phyloP scores from a whole-genome alignment of 108 stramenopile genomes.

The Craspedostauros australis region DNA sequence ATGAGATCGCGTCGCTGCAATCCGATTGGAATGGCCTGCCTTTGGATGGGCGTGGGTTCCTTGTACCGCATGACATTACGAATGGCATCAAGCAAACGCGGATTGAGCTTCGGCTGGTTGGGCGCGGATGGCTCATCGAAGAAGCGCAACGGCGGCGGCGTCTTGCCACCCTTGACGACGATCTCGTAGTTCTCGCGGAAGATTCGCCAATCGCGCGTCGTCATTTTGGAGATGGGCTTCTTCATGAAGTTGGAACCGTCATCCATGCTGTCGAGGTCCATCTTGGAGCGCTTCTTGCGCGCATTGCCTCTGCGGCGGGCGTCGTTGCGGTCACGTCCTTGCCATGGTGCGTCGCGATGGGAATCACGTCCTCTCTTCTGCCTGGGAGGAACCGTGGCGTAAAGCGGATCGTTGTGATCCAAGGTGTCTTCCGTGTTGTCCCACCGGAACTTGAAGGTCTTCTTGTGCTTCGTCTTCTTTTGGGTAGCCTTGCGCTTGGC shows the following conservation, averaged over 20 bases:
- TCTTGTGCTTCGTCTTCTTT: slow-evolving; percentile 40
- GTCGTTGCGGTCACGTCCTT: slow-evolving; percentile 7
- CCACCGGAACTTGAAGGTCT: slow-evolving; percentile 95
- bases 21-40: slow-evolving; percentile 94
- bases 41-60: slow-evolving; percentile 93
- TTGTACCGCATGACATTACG: slow-evolving; percentile 78
- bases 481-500: slow-evolving; percentile 15
- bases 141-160: slow-evolving; percentile 78
- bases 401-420: slow-evolving; percentile 78
- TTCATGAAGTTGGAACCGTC: slow-evolving; percentile 15
- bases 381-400: slow-evolving; percentile 18
- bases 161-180: slow-evolving; percentile 85
- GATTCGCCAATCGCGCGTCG: slow-evolving; percentile 96
- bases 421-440: slow-evolving; percentile 88
- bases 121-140: slow-evolving; percentile 64
- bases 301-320: slow-evolving; percentile 23
- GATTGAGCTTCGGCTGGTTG: slow-evolving; percentile 46
- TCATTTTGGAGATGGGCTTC: slow-evolving; percentile 88
- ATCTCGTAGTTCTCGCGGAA: slow-evolving; percentile 97
- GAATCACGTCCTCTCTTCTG: not conserved
- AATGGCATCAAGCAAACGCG: slow-evolving; percentile 59
- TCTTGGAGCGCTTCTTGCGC: slow-evolving; percentile 4
- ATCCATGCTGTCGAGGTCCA: slow-evolving; percentile 1
- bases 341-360: slow-evolving; percentile 8
- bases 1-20: slow-evolving; percentile 93